Base-by-base conservation (phyloP, 306 rosid genomes). In the Herpetospermum pedunculosum region DNA sequence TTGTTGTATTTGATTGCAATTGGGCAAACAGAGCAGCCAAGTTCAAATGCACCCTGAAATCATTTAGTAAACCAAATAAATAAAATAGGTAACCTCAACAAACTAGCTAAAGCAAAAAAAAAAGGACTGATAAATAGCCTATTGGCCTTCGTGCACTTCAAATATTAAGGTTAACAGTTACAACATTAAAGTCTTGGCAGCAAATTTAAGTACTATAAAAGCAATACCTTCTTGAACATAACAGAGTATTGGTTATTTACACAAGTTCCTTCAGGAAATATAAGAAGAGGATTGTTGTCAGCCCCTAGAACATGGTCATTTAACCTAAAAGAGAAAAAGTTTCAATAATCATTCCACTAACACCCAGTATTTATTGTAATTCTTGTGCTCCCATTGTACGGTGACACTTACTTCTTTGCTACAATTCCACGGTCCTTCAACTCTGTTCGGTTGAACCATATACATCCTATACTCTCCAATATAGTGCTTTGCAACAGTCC, bases 261-360 rank as follows among this genome's bases (percentile, higher is more conserved):
- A 86, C 98, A 94, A 50, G 98, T 94, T 83, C 98, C 98, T 79
- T 94, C 96, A 0, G 98, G 98, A 82, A 94, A 94, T 86, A 91
- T 91, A 72, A 94, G 98, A 79, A 94, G 98, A 69, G 98, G 98
- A 73, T 89, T 94, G 75, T 84, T 92, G 82, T 91, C 98, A 77
- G 88, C 83, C 72, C 90, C 97, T 81, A 65, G 90, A 73, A 89
- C 92, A 76, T 94, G 98, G 0, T 89, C 96, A 83, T 97, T 86
- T 83, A 94, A 81, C 79, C 98, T 94, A 87, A 76, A 81, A 82
- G 49, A 72, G 52, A 73, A 69, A 9, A 41, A 2, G 18, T 70
- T 43, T 30, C 21, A 47, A 8, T 70, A 47, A 70, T 15, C 37
- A 46, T 70, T 70, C 18, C 57, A 46, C 34, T 70, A 46, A 26